These are phyloP conservation scores for Dactylorhiza incarnata DNA, from an alignment of 106 monocot species.

Conservation along the genomic window DNA sequence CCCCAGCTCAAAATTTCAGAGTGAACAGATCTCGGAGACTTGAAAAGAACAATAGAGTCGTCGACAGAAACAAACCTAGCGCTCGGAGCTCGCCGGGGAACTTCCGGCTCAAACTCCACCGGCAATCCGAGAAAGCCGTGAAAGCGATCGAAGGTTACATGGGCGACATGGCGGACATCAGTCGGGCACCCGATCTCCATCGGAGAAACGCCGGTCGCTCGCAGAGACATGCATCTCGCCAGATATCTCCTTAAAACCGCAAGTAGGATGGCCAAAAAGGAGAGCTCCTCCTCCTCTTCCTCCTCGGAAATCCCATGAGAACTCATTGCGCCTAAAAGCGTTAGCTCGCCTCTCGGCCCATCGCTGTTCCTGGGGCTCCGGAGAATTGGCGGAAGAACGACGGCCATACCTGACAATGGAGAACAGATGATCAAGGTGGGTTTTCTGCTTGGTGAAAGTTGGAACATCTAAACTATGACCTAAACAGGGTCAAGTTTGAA, in stretches of 20 bases:
- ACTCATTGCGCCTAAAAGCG: constrained; percentile 22
- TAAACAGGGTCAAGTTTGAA: too few species aligned
- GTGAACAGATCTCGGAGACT: background rate
- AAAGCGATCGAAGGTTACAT: constrained; percentile 50
- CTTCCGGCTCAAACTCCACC: constrained; percentile 59
- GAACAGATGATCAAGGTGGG: background rate
- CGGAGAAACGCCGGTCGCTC: constrained; percentile 15
- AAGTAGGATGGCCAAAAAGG: constrained; percentile 34
- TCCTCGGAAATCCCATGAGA: constrained; percentile 2
- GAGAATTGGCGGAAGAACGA: constrained; percentile 28
- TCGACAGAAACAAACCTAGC: constrained; percentile 33
- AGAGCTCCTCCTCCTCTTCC: constrained; percentile 28
- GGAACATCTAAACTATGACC: too few species aligned
- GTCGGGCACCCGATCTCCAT: constrained; percentile 29
- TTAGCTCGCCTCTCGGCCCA: constrained; percentile 1
- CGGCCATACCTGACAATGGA: constrained; percentile 23
- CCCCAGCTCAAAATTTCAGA: background rate
- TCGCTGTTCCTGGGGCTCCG: constrained; percentile 13
- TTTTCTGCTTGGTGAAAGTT: too few species aligned
- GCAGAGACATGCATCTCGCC: constrained; percentile 23
- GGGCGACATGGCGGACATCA: constrained; percentile 16
- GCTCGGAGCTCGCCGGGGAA: constrained; percentile 45
- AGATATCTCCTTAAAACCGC: constrained; percentile 41
- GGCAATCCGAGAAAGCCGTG: constrained; percentile 70
- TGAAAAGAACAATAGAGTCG: background rate